These are phyloP conservation scores for Didymella arachidicola DNA, from an alignment of 2,329 filamentous ascomycete genomes.

Conservation along the genomic window DNA sequence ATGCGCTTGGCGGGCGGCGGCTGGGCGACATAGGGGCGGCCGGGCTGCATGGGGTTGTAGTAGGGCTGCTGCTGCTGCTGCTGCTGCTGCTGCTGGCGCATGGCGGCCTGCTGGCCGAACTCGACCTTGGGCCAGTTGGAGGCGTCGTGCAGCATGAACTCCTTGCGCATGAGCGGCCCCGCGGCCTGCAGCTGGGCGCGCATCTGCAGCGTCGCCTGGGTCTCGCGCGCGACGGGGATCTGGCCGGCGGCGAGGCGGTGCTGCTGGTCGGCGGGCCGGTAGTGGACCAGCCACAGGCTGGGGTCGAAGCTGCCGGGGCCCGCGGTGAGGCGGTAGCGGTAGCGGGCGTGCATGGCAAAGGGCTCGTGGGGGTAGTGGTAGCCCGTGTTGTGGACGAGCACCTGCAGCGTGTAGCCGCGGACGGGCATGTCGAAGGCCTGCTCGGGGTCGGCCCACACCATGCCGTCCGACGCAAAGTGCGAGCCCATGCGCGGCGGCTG, in stretches of 20 bases:
- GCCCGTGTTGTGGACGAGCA: constrained; percentile 82
- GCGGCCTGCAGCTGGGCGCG: constrained; percentile 70
- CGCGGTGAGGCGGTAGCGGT: constrained; percentile 83
- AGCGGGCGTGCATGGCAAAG: constrained; percentile 77
- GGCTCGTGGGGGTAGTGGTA: constrained; percentile 77
- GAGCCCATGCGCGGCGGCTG: constrained; percentile 75
- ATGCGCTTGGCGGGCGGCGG: constrained; percentile 58
- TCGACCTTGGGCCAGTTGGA: constrained; percentile 88
- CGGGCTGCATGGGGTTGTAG: constrained; percentile 49
- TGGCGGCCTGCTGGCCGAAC: constrained; percentile 61
- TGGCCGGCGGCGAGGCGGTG: constrained; percentile 75
- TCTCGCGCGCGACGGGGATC: constrained; percentile 67
- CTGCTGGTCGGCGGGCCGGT: constrained; percentile 76
- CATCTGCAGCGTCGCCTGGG: constrained; percentile 67
- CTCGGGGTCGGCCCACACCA: constrained; percentile 87
- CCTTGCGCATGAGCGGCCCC: constrained; percentile 82
- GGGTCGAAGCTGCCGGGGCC: constrained; percentile 77
- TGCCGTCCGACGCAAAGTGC: constrained; percentile 89
- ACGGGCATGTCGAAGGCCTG: constrained; percentile 77
- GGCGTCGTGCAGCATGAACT: constrained; percentile 92
- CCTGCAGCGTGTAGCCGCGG: constrained; percentile 80
- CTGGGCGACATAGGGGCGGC: constrained; percentile 46
- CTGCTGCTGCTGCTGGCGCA: constrained; percentile 36
- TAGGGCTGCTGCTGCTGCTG: constrained; percentile 38
- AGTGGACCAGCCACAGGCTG: constrained; percentile 90